phyloP scores from a whole-genome alignment of 1,284 basidiomycete species.

The Leccinum griseonigrum region DNA sequence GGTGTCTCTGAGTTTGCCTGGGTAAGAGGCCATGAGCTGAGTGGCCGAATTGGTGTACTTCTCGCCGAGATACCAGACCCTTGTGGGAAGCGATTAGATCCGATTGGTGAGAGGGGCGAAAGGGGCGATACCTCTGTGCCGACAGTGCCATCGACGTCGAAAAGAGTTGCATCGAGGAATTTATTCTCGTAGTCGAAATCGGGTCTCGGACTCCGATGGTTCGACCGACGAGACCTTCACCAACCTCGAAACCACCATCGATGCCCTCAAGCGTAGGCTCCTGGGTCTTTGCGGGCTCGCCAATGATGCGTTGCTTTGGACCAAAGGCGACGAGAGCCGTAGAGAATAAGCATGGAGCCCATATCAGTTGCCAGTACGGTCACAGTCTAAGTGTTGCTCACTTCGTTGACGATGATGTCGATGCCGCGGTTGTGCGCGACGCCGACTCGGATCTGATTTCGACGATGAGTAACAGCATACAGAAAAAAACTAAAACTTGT shows the following conservation, averaged over 20 bases:
- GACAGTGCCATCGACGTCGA: conserved; percentile 79
- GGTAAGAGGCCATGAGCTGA: background rate
- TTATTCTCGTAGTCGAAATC: conserved; percentile 87
- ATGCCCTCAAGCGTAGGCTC: conserved; percentile 49
- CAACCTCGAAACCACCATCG: conserved; percentile 30
- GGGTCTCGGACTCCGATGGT: conserved; percentile 58
- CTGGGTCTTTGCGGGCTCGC: conserved; percentile 92
- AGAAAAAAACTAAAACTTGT: conserved; percentile 33
- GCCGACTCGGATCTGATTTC: conserved; percentile 64
- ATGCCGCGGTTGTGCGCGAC: conserved; percentile 91
- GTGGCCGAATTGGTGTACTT: background rate
- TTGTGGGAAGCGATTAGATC: conserved; percentile 15
- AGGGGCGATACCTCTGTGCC: conserved; percentile 71
- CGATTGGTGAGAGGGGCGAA: background rate
- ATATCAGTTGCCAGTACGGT: background rate
- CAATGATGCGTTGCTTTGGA: conserved; percentile 82
- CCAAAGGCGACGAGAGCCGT: conserved; percentile 91
- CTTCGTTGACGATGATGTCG: conserved; percentile 95
- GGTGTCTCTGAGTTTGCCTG: background rate
- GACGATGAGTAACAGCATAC: conserved; percentile 8
- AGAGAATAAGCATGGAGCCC: background rate
- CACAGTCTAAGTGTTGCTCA: conserved; percentile 63
- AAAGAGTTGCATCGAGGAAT: conserved; percentile 81
- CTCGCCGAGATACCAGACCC: conserved; percentile 56
- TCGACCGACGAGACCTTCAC: conserved; percentile 74